Evolutionary conservation across 2,329 filamentous ascomycete species (phyloP), one percentile per base, ranked within the genome.

Genomic region (Aureobasidium vineae): DNA sequence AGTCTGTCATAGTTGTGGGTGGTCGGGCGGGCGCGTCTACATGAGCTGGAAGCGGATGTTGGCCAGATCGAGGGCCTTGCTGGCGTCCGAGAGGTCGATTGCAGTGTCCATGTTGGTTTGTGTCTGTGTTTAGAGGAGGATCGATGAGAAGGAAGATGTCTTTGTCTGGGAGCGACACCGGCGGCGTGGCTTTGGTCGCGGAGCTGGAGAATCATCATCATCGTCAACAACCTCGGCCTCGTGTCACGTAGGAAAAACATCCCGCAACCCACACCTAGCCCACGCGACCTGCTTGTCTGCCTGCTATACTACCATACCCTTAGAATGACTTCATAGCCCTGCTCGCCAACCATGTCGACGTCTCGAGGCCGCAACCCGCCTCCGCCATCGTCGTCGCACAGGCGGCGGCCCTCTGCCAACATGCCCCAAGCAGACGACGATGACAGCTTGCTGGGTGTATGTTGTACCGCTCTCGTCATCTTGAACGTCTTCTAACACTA

Each of bases 1-100:
- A 65, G 65, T 92, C 96, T 91, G 98, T 99, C 75, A 95, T 92
- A 69, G 87, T 84, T 84, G 53, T 98, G 85, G 76, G 97, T 93
- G 73, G 98, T 31, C 82, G 19, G 94, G 92, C 81, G 91, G 53
- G 21, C 53, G 90, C 71, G 87, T 86, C 79, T 98, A 70, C 65
- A 67, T 67, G 16, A 67, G 26, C 40, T 67, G 65, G 67, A 92
- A 96, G 70, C 95, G 91, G 77, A 99, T 99, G 76, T 95, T 92
- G 69, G 87, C 85, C 57, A 99, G 85, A 76, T 98, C 93, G 73
- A 99, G 82, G 19, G 94, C 93, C 81, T 91, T 90, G 71, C 87
- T 86, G 75, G 88, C 86, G 79, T 98, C 90, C 45, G 88, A 91
- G 45, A 63, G 56, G 31, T 67, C 92, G 74, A 98, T 92, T 56